Conservation (phyloP, 306 rosid species). For the Oemleria cerasiformis region DNA sequence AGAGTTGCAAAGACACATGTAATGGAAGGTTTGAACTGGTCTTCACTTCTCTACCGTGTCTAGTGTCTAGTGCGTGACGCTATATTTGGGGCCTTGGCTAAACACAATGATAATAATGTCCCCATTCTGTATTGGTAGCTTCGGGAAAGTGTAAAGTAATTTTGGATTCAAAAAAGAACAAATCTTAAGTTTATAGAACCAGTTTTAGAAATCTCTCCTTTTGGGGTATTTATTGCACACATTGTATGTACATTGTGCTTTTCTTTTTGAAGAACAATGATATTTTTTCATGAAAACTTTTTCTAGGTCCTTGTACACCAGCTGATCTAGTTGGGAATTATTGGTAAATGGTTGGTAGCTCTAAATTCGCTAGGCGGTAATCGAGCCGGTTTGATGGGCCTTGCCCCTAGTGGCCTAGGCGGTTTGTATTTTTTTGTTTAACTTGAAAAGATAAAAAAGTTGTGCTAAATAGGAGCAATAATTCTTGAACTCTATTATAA, state of each 20-base stretch:
- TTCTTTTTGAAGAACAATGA: not conserved
- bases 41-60: slow-evolving; percentile 12
- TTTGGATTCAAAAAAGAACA: not conserved
- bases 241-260: not conserved
- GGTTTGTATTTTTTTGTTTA: too few species aligned
- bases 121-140: slow-evolving; percentile 14
- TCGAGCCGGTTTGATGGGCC: too few species aligned
- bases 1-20: not conserved
- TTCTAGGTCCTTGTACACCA: not conserved
- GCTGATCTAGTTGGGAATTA: too few species aligned
- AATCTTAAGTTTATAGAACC: not conserved
- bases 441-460: too few species aligned
- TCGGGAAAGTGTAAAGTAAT: not conserved
- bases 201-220: not conserved
- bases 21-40: slow-evolving; percentile 12
- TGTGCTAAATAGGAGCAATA: too few species aligned
- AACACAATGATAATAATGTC: not conserved
- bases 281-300: not conserved
- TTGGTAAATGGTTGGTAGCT: too few species aligned
- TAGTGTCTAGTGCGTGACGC: slow-evolving; percentile 19
- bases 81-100: not conserved
- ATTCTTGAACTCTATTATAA: too few species aligned
- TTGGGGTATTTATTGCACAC: not conserved
- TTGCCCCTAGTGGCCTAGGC: too few species aligned
- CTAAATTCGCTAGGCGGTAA: too few species aligned